A percentile compares a stretch with the other conserved stretches of the same genome.
Conservation (phyloP, 371 early-diverging fungal species). For the Mortierella sp. region DNA sequence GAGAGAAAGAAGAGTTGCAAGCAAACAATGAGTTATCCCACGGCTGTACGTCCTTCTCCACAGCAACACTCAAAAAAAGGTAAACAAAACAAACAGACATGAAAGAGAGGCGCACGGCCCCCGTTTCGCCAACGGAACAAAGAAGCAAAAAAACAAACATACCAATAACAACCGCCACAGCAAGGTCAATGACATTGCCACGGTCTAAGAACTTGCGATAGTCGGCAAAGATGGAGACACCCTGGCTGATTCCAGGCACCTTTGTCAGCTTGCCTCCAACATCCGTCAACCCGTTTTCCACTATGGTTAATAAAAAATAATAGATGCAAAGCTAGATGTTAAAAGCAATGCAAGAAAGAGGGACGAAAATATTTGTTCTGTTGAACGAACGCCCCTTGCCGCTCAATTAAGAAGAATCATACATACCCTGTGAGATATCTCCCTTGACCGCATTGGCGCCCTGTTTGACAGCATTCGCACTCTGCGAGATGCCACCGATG, state of each 20-base stretch:
- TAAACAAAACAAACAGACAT: neutral
- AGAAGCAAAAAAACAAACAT: conserved; percentile 12
- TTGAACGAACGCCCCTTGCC: no score
- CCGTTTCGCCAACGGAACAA: neutral
- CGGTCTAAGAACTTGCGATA: conserved; percentile 61
- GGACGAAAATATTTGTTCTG: no score
- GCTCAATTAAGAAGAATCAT: no score
- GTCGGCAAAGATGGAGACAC: conserved; percentile 50
- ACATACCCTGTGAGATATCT: conserved; percentile 17
- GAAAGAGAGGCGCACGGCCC: neutral
- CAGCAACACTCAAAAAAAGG: neutral
- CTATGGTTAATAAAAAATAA: conserved; percentile 7
- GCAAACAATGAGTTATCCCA: neutral
- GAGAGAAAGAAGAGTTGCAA: neutral
- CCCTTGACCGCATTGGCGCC: conserved; percentile 26
- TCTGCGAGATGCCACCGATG: conserved; percentile 32
- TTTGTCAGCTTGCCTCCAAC: conserved; percentile 41
- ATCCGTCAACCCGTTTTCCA: conserved; percentile 36
- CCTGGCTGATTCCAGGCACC: conserved; percentile 45
- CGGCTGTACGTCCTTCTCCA: neutral
- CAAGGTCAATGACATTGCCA: conserved; percentile 66
- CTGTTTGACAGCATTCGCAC: conserved; percentile 30
- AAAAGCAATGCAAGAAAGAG: no score
- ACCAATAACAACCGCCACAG: conserved; percentile 69
- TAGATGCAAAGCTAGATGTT: neutral